Base-by-base conservation (phyloP, 2,329 filamentous ascomycete genomes). In the Penicillium sp. region DNA sequence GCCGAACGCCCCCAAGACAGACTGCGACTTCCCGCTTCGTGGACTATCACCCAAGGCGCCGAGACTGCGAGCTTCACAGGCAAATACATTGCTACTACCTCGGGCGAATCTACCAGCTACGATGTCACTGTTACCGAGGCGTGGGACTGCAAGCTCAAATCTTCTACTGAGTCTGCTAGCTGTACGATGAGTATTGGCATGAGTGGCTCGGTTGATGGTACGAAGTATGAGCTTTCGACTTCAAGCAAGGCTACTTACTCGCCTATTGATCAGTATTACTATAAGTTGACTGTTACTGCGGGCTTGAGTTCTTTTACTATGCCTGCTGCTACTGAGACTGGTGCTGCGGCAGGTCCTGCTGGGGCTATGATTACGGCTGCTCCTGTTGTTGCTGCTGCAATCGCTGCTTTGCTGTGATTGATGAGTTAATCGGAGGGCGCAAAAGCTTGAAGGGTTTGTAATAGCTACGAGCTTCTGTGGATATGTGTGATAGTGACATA, bases 31-130 rank as follows among this genome's bases (percentile, higher is more conserved):
- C 44, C 56, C 3, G 33, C 47, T 5, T 57, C 66, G 6, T 64
- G 57, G 57, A 68, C 66, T 0, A 56, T 68, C 29, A 57, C 68
- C 29, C 65, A 68, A n/a, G 65, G 63, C 1, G 48, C 61, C 1
- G 51, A 54, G 8, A 67, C 66, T 3, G 55, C 58, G 20, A 68
- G 63, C 31, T 2, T 63, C 11, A 57, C 54, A 5, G 61, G 49
- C 4, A 46, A 54, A 18, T 68, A 68, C 37, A 66, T 60, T n/a
- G 59, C 58, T 6, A 55, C 55, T 11, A 59, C 46, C 1, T 51
- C 55, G 0, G 53, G 22, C 15, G 31, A 48, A 1, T 4, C 26
- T 1, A 37, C 35, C 1, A 56, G 37, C 15, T 57, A 57, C 42
- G 62, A 60, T 15, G 15, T 64, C 25, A 68, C 64, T 18, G 53